Evolutionary conservation across 306 rosid species (phyloP).

Genomic region (Boehmeria nivea): DNA sequence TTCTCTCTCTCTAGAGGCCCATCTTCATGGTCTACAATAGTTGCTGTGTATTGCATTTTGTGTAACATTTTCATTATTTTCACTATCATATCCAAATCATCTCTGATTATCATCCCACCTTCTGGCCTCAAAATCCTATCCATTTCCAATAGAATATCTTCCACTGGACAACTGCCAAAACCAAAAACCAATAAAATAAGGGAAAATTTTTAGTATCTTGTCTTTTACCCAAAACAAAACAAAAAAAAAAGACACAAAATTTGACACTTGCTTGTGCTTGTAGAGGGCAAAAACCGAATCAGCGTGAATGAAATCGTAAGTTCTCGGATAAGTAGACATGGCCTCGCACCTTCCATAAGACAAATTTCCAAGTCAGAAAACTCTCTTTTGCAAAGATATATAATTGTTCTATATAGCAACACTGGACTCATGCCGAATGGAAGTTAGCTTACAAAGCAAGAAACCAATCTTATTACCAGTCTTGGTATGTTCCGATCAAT

Average conservation of each 20-base stretch:
- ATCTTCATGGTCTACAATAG: conserved; percentile 65
- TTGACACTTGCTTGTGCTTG: conserved; percentile 49
- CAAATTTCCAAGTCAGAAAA: conserved; percentile 5
- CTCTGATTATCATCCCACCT: conserved; percentile 66
- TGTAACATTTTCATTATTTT: conserved; percentile 52
- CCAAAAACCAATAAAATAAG: no score
- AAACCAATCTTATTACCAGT: conserved; percentile 45
- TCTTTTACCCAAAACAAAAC: no score
- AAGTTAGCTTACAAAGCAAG: background rate
- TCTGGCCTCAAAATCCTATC: conserved; percentile 76
- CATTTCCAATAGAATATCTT: conserved; percentile 76
- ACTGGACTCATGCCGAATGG: no score
- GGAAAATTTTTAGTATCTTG: no score
- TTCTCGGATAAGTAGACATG: conserved; percentile 90
- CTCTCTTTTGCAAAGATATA: background rate
- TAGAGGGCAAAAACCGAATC: conserved; percentile 72
- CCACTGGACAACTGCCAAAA: conserved; percentile 61
- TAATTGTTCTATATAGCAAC: no score
- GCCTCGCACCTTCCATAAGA: conserved; percentile 97
- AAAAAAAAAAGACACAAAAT: background rate
- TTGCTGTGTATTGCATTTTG: conserved; percentile 63
- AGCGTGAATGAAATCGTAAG: conserved; percentile 90
- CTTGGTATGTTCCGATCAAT: conserved; percentile 84
- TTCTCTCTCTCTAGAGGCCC: conserved; percentile 65
- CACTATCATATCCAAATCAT: conserved; percentile 69